These are phyloP conservation scores for Vitis hybrid DNA, from an alignment of 177 flowering plant genomes.

Conservation along the genomic window DNA sequence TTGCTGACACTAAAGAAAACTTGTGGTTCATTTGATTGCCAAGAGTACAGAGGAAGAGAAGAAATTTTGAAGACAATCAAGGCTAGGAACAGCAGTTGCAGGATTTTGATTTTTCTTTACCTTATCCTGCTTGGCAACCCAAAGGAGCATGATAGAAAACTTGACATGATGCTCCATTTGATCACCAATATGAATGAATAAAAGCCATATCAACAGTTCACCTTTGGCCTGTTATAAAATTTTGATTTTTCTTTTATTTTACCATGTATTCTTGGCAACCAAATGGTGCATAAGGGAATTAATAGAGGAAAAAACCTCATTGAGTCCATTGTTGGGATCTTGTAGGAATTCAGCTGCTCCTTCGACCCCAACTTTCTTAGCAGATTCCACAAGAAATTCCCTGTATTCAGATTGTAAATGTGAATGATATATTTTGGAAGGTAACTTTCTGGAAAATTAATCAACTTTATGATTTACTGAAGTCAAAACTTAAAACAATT, in stretches of 20 bases:
- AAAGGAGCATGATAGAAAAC: not conserved
- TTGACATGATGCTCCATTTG: not conserved
- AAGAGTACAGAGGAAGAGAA: not conserved
- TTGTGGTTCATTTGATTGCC: too few relatives aligned
- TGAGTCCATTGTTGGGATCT: conserved; percentile 62
- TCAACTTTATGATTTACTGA: not conserved
- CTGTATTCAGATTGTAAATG: conserved; percentile 36
- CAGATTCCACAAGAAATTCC: conserved; percentile 73
- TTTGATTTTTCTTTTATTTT: not conserved
- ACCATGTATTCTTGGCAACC: not conserved
- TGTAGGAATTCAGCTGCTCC: conserved; percentile 86
- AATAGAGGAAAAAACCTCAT: conserved; percentile 47
- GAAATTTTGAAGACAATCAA: not conserved
- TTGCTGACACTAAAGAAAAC: not conserved
- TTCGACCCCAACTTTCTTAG: conserved; percentile 73
- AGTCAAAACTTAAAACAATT: not conserved
- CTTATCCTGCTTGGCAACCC: not conserved
- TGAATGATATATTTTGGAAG: not conserved
- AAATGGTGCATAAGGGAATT: not conserved
- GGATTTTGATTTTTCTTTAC: not conserved
- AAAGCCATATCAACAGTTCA: conserved; percentile 4
- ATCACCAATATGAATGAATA: not conserved
- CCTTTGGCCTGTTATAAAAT: not conserved
- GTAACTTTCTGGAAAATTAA: not conserved
- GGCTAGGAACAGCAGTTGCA: not conserved